phyloP scores from a whole-genome alignment of 2,329 filamentous ascomycete genomes.

The Paradendryphiella salina region DNA sequence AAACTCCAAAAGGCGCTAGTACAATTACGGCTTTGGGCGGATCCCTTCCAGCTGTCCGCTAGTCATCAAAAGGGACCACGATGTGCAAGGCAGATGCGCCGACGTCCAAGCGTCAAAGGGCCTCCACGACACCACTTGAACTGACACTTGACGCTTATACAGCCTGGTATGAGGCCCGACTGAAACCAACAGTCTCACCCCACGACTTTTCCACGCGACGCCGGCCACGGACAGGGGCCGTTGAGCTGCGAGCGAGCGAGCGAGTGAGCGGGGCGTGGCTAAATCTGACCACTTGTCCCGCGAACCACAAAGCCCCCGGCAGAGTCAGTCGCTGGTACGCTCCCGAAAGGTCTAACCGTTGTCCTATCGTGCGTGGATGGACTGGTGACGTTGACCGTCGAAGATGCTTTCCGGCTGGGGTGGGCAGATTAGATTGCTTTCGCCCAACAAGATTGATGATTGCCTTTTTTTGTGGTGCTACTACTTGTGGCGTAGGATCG shows the following conservation, averaged over 20 bases:
- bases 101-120: conserved; percentile 18
- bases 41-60: conserved; percentile 15
- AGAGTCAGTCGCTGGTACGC: conserved; percentile 4
- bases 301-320: conserved; percentile 8
- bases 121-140: conserved; percentile 7
- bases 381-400: conserved; percentile 9
- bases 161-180: conserved; percentile 2
- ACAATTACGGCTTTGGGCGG: conserved; percentile 28
- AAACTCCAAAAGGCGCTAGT: conserved; percentile 33
- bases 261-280: conserved; percentile 11
- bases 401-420: conserved; percentile 2
- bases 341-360: conserved; percentile 3
- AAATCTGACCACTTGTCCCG: conserved; percentile 13
- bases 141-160: conserved; percentile 9
- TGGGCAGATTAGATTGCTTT: conserved; percentile 17
- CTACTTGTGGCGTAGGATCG: conserved; percentile 7
- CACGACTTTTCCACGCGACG: conserved; percentile 5
- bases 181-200: conserved; percentile 2
- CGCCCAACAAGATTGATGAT: conserved; percentile 15
- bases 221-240: too few relatives aligned
- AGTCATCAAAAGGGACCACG: conserved; percentile 19
- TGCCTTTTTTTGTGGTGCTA: conserved; percentile 8
- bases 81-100: conserved; percentile 27
- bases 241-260: neutral
- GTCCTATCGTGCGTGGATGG: neutral